These are phyloP conservation scores for slime mould (Dictyostelium discoideum) DNA, from an alignment of 78 protist genomes.

Conservation along the genomic window dicty_2.7 NC_007089.4:6336501-6337000, in stretches of 20 bases:
- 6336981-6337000: slow-evolving; percentile 60
- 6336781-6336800: slow-evolving; percentile 82
- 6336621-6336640: slow-evolving; percentile 61
- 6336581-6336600: too few species aligned
- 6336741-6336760: slow-evolving; percentile 91
- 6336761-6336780: slow-evolving; percentile 70
- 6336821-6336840: slow-evolving; percentile 93
- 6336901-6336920: slow-evolving; percentile 94
- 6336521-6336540: too few species aligned
- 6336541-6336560: too few species aligned
- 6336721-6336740: slow-evolving; percentile 91
- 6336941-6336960: slow-evolving; percentile 90
- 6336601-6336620: slow-evolving; percentile 29
- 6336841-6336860: slow-evolving; percentile 81
- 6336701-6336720: slow-evolving; percentile 86
- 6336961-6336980: slow-evolving; percentile 61
- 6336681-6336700: slow-evolving; percentile 32
- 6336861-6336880: slow-evolving; percentile 87
- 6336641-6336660: slow-evolving; percentile 29
- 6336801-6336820: slow-evolving; percentile 91
- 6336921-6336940: slow-evolving; percentile 95
- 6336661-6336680: slow-evolving; percentile 51
- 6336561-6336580: too few species aligned
- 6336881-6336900: slow-evolving; percentile 89
- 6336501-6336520: too few species aligned